Conservation (phyloP, 2,329 filamentous ascomycete species). For the Davidsoniella virescens region DNA sequence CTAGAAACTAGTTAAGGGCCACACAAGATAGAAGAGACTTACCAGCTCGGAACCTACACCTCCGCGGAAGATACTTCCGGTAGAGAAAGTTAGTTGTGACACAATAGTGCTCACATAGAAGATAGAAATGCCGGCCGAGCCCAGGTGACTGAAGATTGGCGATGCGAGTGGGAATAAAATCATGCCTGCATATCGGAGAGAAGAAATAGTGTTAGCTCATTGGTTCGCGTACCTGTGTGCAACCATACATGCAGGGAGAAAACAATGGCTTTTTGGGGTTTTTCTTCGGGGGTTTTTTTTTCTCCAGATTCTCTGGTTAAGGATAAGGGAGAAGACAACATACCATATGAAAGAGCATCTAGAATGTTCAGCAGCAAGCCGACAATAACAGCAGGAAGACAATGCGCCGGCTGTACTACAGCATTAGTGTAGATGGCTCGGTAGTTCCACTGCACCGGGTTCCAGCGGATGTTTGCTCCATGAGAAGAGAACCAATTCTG, state of each 20-base stretch:
- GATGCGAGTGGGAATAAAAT: slow-evolving; percentile 87
- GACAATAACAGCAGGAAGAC: slow-evolving; percentile 72
- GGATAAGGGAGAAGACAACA: slow-evolving; percentile 15
- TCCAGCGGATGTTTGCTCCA: neutral
- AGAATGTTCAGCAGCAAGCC: slow-evolving; percentile 83
- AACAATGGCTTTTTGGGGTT: neutral
- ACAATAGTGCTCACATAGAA: slow-evolving; percentile 98
- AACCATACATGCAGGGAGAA: slow-evolving; percentile 4
- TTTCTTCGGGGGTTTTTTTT: too few relatives aligned
- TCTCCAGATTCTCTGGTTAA: too few relatives aligned
- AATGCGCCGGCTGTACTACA: slow-evolving; percentile 50
- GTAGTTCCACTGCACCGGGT: slow-evolving; percentile 58
- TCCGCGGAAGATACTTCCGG: slow-evolving; percentile 74
- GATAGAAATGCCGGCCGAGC: slow-evolving; percentile 89
- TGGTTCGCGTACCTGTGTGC: slow-evolving; percentile 6
- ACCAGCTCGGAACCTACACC: slow-evolving; percentile 89
- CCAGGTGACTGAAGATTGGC: slow-evolving; percentile 68
- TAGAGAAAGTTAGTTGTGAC: slow-evolving; percentile 77
- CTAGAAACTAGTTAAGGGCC: too few relatives aligned
- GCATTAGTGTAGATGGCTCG: slow-evolving; percentile 46
- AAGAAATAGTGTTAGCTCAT: slow-evolving; percentile 6
- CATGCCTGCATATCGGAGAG: slow-evolving; percentile 40
- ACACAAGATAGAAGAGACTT: slow-evolving; percentile 17
- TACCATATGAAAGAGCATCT: slow-evolving; percentile 85
- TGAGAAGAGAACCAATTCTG: slow-evolving; percentile 1